Evolutionary conservation across 2,329 filamentous ascomycete genomes (phyloP).

Genomic region (Fusarium equiseti): DNA sequence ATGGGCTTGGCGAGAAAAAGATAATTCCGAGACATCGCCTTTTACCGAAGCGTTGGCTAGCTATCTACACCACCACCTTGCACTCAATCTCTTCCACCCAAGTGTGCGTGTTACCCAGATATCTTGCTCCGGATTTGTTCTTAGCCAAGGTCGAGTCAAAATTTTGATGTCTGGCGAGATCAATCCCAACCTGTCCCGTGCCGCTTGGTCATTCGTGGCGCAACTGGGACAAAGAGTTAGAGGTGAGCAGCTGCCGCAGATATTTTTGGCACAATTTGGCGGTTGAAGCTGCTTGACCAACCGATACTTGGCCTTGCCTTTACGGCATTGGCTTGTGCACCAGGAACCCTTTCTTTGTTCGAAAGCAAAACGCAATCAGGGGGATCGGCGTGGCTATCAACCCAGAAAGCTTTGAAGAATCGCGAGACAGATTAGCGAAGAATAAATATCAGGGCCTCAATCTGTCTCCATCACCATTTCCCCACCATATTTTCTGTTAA

Average conservation of each 20-base stretch:
- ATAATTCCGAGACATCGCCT: slow-evolving; percentile 47
- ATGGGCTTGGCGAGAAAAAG: slow-evolving; percentile 61
- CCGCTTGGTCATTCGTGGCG: slow-evolving; percentile 55
- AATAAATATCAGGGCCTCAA: not conserved
- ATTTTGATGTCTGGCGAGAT: slow-evolving; percentile 52
- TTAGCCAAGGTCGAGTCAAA: slow-evolving; percentile 66
- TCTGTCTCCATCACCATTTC: not conserved
- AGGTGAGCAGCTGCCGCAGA: slow-evolving; percentile 44
- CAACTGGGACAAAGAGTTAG: slow-evolving; percentile 52
- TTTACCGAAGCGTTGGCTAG: slow-evolving; percentile 64
- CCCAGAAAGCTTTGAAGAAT: not conserved
- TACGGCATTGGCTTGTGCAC: not conserved
- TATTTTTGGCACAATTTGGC: slow-evolving; percentile 40
- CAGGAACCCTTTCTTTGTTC: slow-evolving; percentile 8
- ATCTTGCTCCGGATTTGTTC: slow-evolving; percentile 67
- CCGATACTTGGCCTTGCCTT: not conserved
- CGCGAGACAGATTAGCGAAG: not conserved
- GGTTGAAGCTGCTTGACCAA: slow-evolving; percentile 23
- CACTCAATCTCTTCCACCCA: slow-evolving; percentile 67
- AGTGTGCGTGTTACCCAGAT: slow-evolving; percentile 65
- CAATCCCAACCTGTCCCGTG: slow-evolving; percentile 50
- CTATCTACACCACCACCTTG: slow-evolving; percentile 66
- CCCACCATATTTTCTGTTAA: not conserved
- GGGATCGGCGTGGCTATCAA: not conserved
- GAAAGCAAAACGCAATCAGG: not conserved